These are phyloP conservation scores for Bolboschoenus planiculmis DNA, from an alignment of 176 grass and related monocot genomes.

Conservation along the genomic window DNA sequence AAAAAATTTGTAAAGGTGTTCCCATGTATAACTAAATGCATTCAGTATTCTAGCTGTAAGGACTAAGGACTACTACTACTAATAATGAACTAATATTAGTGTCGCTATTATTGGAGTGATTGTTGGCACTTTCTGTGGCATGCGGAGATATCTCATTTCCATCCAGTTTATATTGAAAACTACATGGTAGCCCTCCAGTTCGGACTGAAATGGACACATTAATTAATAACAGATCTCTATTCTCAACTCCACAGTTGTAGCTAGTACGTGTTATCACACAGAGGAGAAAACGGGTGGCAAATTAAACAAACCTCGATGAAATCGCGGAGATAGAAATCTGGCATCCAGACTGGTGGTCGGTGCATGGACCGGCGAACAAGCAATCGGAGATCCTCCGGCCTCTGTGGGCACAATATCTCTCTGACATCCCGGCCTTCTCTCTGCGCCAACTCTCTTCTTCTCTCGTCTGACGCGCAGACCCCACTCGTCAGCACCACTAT, in stretches of 20 bases:
- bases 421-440: slow-evolving; percentile 47
- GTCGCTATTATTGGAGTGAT: neutral
- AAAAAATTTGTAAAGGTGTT: neutral
- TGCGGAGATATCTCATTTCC: neutral
- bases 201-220: neutral
- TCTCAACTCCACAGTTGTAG: neutral
- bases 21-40: neutral
- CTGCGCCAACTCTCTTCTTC: slow-evolving; percentile 34
- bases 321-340: slow-evolving; percentile 67
- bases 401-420: slow-evolving; percentile 56
- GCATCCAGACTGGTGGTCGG: slow-evolving; percentile 65
- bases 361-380: slow-evolving; percentile 74
- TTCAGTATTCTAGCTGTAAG: neutral
- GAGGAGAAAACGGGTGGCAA: neutral
- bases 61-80: neutral
- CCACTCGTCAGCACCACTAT: slow-evolving; percentile 60
- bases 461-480: slow-evolving; percentile 33
- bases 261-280: neutral
- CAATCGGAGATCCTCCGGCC: slow-evolving; percentile 45
- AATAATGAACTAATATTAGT: neutral
- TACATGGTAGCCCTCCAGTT: neutral
- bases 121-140: neutral
- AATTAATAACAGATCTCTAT: neutral
- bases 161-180: neutral
- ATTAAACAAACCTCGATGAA: slow-evolving; percentile 72